Conservation (phyloP, 257 asterid genomes). For the Vinca minor region DNA sequence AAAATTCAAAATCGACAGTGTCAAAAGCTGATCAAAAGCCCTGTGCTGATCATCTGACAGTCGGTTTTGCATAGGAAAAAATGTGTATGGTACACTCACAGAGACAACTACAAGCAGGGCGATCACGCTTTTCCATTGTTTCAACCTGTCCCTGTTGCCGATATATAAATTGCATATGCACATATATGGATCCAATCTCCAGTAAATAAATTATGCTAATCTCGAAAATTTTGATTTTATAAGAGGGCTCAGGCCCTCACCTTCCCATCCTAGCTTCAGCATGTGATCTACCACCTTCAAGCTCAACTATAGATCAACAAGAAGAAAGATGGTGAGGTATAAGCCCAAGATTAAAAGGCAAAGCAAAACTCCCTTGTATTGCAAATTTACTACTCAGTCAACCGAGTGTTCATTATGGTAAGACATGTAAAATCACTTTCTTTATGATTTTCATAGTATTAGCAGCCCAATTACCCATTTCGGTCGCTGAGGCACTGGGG, state of each 20-base stretch:
- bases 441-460: no score
- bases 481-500: no score
- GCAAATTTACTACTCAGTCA: no score
- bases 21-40: no score
- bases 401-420: no score
- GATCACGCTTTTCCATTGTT: not conserved
- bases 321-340: slow-evolving; percentile 9
- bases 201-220: not conserved
- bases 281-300: slow-evolving; percentile 95
- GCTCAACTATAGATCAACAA: slow-evolving; percentile 63
- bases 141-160: not conserved
- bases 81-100: not conserved
- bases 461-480: no score
- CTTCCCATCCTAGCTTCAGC: slow-evolving; percentile 99
- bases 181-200: slow-evolving; percentile 8
- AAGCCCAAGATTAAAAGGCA: no score
- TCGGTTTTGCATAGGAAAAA: no score
- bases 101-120: not conserved
- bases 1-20: no score
- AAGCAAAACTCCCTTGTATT: no score
- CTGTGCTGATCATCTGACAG: no score
- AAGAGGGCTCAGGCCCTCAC: slow-evolving; percentile 81
- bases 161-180: not conserved
- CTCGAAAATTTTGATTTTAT: slow-evolving; percentile 34
- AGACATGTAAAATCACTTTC: no score